Evolutionary conservation across 768 basidiomycete species (phyloP), one percentile per base, ranked within the genome.

Genomic region (Suillus cothurnatus): DNA sequence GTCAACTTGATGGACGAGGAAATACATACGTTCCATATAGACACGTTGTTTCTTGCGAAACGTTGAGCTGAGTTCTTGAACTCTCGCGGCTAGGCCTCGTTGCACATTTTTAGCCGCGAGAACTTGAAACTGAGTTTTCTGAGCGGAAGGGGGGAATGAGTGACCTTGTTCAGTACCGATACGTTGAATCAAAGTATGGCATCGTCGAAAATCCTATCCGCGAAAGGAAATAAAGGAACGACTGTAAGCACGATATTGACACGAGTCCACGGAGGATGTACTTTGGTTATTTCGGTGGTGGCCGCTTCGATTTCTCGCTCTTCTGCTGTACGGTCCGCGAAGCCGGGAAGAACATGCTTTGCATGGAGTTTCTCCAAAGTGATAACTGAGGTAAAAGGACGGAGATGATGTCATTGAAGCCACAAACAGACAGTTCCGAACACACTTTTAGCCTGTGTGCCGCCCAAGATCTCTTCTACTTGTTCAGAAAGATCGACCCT

Each of bases 11-110:
- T 65, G 17, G n/a, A 58, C 57, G 61, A 65, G 49, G 63, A 15
- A 62, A 43, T 32, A 85, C 96, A 79, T 75, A 97, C 97, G 96
- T 80, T 97, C 92, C 92, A 99, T 92, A 78, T 98, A 99, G 38
- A 97, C 92, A 66, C 94, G 89, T 79, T 99, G 97, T 81, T 97
- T 99, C 84, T 97, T 98, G 67, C 97, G 87, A 75, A 99, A 98
- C 15, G 88, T 82, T 26, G 90, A 91, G 71, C 94, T 96, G 61
- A 95, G 83, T 71, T 95, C 94, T 80, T 99, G 97, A 15, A 98
- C 88, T 76, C 95, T 95, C 43, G 93, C 94, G n/a, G 97, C 97
- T 61, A 99, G 86, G 26, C 90, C 95, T 49, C 95, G 88, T 77
- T 99, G 97, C 26, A 98, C 93, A 75, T 99, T 99, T 81, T 92